These are phyloP conservation scores for Venturiaceae sp. DNA, from an alignment of 2,329 filamentous ascomycete genomes.

Conservation along the genomic window DNA sequence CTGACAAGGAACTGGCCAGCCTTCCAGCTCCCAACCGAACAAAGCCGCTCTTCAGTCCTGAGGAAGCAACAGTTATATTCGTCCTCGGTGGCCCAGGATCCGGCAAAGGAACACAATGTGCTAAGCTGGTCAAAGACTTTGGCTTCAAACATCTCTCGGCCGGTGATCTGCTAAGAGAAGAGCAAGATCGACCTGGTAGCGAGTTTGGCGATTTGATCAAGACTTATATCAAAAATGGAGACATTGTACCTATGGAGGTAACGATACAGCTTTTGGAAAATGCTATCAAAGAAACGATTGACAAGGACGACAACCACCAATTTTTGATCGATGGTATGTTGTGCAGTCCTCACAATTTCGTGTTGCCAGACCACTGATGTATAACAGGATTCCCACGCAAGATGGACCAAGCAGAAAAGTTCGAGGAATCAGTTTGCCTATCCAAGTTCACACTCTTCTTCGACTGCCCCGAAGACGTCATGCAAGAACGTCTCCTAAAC, in stretches of 20 bases:
- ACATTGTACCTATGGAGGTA: constrained; percentile 98
- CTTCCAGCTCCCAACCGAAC: constrained; percentile 44
- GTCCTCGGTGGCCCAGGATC: constrained; percentile 92
- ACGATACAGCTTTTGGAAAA: constrained; percentile 91
- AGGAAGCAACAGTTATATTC: constrained; percentile 85
- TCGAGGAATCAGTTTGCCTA: constrained; percentile 80
- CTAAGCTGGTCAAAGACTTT: constrained; percentile 76
- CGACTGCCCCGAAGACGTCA: constrained; percentile 81
- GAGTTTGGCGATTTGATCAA: constrained; percentile 91
- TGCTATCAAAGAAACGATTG: constrained; percentile 68
- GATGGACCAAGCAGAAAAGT: constrained; percentile 91
- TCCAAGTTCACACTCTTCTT: constrained; percentile 86
- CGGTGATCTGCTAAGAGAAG: constrained; percentile 84
- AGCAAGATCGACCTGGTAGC: constrained; percentile 77
- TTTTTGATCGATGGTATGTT: constrained; percentile 58
- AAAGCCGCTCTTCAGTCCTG: constrained; percentile 61
- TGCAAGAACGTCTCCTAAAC: constrained; percentile 76
- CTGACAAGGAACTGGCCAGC: constrained; percentile 21
- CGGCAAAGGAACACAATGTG: constrained; percentile 94
- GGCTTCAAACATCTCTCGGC: constrained; percentile 89
- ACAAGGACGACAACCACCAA: constrained; percentile 48
- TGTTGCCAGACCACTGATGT: not conserved
- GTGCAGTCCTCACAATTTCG: not conserved
- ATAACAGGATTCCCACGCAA: constrained; percentile 76
- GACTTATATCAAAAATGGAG: constrained; percentile 85